Evolutionary conservation across 495 filamentous ascomycete species (phyloP), one percentile per base, ranked within the genome.

Genomic region (Penicillium longicatenatum): DNA sequence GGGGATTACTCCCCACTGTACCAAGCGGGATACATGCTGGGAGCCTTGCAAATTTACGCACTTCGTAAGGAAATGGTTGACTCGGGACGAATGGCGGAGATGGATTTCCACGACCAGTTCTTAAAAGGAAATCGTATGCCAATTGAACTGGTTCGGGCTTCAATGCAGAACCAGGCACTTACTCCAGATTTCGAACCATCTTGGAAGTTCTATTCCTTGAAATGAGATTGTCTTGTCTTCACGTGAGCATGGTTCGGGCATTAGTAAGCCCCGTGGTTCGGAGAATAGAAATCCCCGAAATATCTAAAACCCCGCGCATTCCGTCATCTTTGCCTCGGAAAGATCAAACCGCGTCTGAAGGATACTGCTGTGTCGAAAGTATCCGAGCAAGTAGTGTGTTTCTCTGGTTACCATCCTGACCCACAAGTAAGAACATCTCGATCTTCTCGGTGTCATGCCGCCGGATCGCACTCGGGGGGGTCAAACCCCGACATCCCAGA

Each of bases 1-100:
- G 74, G 73, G 16, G 75, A 74, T 37, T 82, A 81, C 51, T 68
- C 70, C 1, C 79, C 80, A 8, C 57, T 82, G 10, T 83, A 83
- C 61, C 79, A 82, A 61, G 78, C 76, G 6, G 79, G 77, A 3
- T 82, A 83, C 56, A 78, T 81, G 77, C 63, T 82, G 2, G 80
- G 80, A 2, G 80, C 78, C 7, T 54, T 83, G 50, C 79, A 83
- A 50, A 57, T 82, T 6, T 70, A 70, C 59, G 57, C 67, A 11
- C 48, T 83, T 39, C 59, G 78, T 2, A 67, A 68, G 39, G 79
- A 82, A 59, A 33, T 65, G 41, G 47, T 76, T n/a, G 51, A 61
- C 0, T 39, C 20, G 0, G 66, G 62, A 6, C 35, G 46, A 12
- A 68, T 79, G 50, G 46, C 54, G 0, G 81, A 84, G 64, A 81